Evolutionary conservation across 2,329 filamentous ascomycete species (phyloP).

Genomic region (Penicillium sp.): DNA sequence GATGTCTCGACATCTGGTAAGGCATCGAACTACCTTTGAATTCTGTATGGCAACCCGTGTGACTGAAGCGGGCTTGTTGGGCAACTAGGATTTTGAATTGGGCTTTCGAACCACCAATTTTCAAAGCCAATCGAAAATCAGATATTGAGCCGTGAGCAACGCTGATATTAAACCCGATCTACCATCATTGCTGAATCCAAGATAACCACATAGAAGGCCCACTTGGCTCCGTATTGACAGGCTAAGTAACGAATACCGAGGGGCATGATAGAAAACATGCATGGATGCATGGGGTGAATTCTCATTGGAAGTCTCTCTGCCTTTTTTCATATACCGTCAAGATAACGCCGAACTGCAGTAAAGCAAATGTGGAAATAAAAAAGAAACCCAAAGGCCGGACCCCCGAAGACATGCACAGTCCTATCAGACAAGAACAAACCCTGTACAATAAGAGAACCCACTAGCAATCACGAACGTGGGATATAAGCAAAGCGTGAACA

Average conservation of each 20-base stretch:
- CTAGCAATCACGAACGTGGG: slow-evolving; percentile 27
- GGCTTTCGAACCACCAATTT: not conserved
- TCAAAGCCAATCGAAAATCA: not conserved
- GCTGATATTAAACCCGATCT: not conserved
- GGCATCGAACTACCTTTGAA: not conserved
- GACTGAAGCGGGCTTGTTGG: not conserved
- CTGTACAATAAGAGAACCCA: slow-evolving; percentile 41
- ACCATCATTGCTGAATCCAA: not conserved
- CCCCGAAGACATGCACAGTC: slow-evolving; percentile 42
- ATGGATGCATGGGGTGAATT: slow-evolving; percentile 24
- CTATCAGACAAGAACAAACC: slow-evolving; percentile 38
- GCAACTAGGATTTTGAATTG: not conserved
- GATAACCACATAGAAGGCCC: slow-evolving; percentile 7
- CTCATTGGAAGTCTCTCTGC: slow-evolving; percentile 35
- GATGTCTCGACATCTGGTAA: not conserved
- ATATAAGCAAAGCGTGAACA: slow-evolving; percentile 23
- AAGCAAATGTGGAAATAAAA: slow-evolving; percentile 37
- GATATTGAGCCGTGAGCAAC: not conserved
- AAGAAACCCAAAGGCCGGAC: slow-evolving; percentile 40
- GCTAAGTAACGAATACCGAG: not conserved
- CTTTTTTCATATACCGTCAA: slow-evolving; percentile 44
- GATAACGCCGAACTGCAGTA: slow-evolving; percentile 42
- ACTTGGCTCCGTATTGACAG: not conserved
- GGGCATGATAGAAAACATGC: not conserved
- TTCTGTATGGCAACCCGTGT: slow-evolving; percentile 1